Conservation (phyloP, 306 rosid genomes). For the Cucurbita pepo region DNA sequence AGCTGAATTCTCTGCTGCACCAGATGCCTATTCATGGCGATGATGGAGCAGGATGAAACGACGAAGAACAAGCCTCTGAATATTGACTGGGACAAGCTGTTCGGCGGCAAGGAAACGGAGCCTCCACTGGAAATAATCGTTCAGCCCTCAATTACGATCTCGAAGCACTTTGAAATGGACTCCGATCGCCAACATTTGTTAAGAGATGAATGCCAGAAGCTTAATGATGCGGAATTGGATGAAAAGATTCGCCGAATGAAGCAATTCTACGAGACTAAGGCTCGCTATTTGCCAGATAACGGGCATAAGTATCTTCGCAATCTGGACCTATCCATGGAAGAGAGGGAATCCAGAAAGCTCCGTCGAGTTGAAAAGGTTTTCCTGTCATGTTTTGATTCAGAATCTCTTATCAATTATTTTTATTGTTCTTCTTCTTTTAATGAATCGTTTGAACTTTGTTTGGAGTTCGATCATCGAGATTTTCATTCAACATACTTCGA, state of each 20-base stretch:
- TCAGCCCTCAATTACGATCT: background rate
- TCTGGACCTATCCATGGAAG: slow-evolving; percentile 21
- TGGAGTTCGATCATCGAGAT: background rate
- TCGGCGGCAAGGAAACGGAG: slow-evolving; percentile 10
- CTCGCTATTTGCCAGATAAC: slow-evolving; percentile 22
- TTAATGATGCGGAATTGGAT: slow-evolving; percentile 20
- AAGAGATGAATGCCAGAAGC: background rate
- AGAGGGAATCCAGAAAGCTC: slow-evolving; percentile 25
- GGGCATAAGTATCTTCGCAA: slow-evolving; percentile 30
- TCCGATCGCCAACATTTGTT: slow-evolving; percentile 8
- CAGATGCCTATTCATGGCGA: slow-evolving; percentile 25
- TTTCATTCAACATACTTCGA: background rate
- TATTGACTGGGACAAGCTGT: slow-evolving; percentile 15
- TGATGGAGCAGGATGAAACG: slow-evolving; percentile 23
- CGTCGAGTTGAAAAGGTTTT: slow-evolving; percentile 12
- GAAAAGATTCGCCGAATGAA: slow-evolving; percentile 17
- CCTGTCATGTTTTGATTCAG: background rate
- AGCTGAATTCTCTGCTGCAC: no score
- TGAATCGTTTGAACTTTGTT: background rate
- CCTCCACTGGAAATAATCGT: slow-evolving; percentile 14
- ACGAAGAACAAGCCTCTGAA: slow-evolving; percentile 4
- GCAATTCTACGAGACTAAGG: background rate
- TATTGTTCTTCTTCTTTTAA: background rate
- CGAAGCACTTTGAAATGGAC: slow-evolving; percentile 5
- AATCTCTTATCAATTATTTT: background rate